These are phyloP conservation scores for Vicia villosa DNA, from an alignment of 306 rosid species.

Conservation along the genomic window DNA sequence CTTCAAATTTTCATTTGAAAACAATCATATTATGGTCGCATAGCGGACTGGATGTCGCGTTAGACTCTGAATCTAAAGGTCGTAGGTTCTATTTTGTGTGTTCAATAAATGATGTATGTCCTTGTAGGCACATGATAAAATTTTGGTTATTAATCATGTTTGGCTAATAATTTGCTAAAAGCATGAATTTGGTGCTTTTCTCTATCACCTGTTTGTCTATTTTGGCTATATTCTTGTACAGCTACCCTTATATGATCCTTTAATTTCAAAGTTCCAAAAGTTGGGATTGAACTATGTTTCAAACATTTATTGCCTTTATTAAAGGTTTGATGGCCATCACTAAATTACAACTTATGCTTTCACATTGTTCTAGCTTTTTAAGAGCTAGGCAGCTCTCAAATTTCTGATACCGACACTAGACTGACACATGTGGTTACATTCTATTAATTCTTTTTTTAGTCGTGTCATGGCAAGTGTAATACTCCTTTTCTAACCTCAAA, in stretches of 20 bases:
- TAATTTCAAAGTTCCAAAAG: not conserved
- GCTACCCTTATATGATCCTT: not conserved
- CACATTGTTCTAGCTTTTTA: not conserved
- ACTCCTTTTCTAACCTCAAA: too few species aligned
- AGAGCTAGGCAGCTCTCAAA: too few species aligned
- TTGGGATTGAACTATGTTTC: not conserved
- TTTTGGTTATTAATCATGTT: not conserved
- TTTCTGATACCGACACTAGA: too few species aligned
- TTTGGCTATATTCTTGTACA: not conserved
- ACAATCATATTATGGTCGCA: too few species aligned
- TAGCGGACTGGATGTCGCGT: too few species aligned
- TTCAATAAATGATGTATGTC: not conserved
- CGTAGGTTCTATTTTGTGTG: not conserved
- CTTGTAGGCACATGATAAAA: not conserved
- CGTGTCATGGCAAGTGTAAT: too few species aligned
- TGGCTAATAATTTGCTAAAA: not conserved
- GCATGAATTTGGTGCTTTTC: not conserved
- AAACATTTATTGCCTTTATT: not conserved
- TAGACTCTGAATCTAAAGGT: too few species aligned
- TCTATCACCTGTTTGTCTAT: not conserved
- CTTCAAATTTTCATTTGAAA: too few species aligned
- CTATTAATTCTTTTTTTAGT: too few species aligned
- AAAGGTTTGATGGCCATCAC: not conserved
- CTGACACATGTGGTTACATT: too few species aligned
- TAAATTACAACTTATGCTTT: not conserved